Base-by-base conservation (phyloP, 805 yeast species). In the Starmerella bombi region DNA sequence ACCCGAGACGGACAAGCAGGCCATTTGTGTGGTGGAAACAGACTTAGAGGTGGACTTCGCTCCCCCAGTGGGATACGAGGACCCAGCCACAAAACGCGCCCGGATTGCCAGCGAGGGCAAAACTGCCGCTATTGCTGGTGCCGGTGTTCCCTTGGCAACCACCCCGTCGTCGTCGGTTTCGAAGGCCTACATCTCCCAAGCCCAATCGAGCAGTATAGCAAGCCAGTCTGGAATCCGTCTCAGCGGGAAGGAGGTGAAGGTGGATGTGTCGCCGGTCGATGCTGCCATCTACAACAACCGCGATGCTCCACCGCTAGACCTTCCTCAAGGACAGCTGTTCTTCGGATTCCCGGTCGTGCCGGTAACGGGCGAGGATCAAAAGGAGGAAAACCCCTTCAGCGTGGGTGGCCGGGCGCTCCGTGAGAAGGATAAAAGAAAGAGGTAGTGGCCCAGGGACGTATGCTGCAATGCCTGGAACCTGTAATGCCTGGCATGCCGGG, bases 61-160 rank as follows among this genome's bases (percentile, higher is more conserved):
- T 1, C 94, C 98, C 2, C 99, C 99, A 0, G 94, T 88, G 4
- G 99, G 99, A 0, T 91, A 91, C 57, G 94, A 82, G 16, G 95
- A 95, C 1, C 42, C 51, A 2, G 39, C 34, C 14, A n/a, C 36
- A 12, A 41, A 40, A 23, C 42, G 38, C 41, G 30, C 40, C 16
- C 36, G 41, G 22, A 23, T 34, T 2, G 49, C 38, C 15, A 21
- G 34, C 4, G 31, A 25, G 12, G 39, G 36, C 14, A 25, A 36
- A 5, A 30, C 25, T 12, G 32, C 31, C 18, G 39, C 31, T 18
- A 8, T 18, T 5, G 36, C 25, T 8, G 34, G 34, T 10, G 18
- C 23, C 2, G 41, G 37, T 9, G 44, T 27, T 17, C 22, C 30
- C 32, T 25, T 25, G 19, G 14, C 38, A 9, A 16, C 23, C 15